Evolutionary conservation across 179 eudicot species (phyloP), one percentile per base, ranked within the genome.

Genomic region (Carnegiea gigantea): DNA sequence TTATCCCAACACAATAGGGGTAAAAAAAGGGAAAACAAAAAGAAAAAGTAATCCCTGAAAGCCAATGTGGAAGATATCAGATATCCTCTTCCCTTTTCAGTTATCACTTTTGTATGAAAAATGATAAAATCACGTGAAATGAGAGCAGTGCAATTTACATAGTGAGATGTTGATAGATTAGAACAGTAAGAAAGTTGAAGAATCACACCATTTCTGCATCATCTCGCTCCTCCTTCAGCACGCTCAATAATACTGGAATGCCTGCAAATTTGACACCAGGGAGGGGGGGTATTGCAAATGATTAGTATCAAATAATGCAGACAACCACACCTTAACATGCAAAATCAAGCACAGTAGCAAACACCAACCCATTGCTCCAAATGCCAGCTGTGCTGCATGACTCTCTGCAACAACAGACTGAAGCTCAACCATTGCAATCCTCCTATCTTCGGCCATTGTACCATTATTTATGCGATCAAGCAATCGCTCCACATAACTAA

Each of bases 381-480:
- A 94, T 73, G 98, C 97, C 80, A 96, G 83, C 82, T 96, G 99
- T 75, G 98, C 93, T 81, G 97, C 88, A 82, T 82, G 91, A 86
- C 91, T 96, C 88, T 96, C 99, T 75, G 98, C 91, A 75, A 96
- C 96, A 82, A 94, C 93, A 78, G 97, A 92, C 88, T 94, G 98
- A 82, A 96, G 97, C 88, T 96, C 99, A 68, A 86, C 85, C 87
- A 96, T 83, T 44, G 98, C 97, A 84, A 80, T 86, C 89, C 99
- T 92, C 83, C 97, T 90, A 81, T 96, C 99, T 85, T 94, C 98
- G 30, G 95, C 88, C 86, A 92, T 88, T 60, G 88, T 89, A 83
- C 99, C 97, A 85, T 94, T 96, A 85, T 93, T 92, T 77, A 96
- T 89, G 62, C 98, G 97, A 85, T 96, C 98, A 73, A 96, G 97